phyloP scores from a whole-genome alignment of 768 basidiomycete genomes.

The Rhodotorula kratochvilovae region DNA sequence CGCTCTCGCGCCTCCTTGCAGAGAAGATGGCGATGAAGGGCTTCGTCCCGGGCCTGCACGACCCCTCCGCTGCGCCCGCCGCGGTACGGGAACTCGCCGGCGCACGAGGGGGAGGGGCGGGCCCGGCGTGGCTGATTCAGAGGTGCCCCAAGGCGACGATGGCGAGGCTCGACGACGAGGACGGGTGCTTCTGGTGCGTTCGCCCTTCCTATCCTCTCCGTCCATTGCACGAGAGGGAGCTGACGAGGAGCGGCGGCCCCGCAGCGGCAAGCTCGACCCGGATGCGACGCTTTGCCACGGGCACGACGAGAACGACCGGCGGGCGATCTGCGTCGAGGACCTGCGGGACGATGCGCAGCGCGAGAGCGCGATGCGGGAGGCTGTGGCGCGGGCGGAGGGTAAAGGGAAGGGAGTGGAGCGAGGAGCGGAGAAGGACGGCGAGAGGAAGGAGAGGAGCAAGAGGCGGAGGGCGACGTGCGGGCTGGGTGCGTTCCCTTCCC shows the following conservation, averaged over 20 bases:
- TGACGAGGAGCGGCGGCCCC: too few species aligned
- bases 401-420: not conserved
- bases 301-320: slow-evolving; percentile 27
- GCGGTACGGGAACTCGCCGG: not conserved
- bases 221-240: not conserved
- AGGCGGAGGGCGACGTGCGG: slow-evolving; percentile 21
- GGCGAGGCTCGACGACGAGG: slow-evolving; percentile 14
- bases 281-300: slow-evolving; percentile 11
- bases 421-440: not conserved
- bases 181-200: slow-evolving; percentile 24
- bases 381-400: not conserved
- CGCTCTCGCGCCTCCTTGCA: slow-evolving; percentile 10
- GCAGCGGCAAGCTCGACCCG: slow-evolving; percentile 19
- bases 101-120: not conserved
- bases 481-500: slow-evolving; percentile 1
- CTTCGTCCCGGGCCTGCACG: not conserved
- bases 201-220: too few species aligned
- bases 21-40: not conserved
- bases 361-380: not conserved
- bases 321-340: slow-evolving; percentile 27
- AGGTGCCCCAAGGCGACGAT: slow-evolving; percentile 1
- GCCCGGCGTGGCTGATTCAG: slow-evolving; percentile 6
- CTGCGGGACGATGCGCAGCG: slow-evolving; percentile 5
- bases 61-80: too few species aligned
- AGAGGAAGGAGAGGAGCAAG: not conserved